A percentile compares a stretch with the other conserved stretches of the same genome.
These are phyloP conservation scores for Globisporangium okanoganense DNA, from an alignment of 352 stramenopile genomes.

Conservation along the genomic window DNA sequence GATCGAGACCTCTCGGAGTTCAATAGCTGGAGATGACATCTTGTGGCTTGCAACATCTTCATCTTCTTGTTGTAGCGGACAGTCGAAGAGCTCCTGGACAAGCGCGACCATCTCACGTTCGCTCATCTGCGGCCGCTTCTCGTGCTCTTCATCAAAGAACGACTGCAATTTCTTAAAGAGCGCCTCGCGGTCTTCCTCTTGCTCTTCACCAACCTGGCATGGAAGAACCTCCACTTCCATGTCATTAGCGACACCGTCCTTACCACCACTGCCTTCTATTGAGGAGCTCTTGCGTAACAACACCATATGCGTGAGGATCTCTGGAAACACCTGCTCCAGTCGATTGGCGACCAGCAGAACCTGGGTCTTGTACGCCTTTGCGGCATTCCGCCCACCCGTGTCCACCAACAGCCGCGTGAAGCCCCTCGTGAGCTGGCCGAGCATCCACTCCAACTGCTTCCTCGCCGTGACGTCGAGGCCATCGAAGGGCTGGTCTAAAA, in stretches of 20 bases:
- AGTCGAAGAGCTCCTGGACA: slow-evolving; percentile 38
- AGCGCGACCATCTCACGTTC: slow-evolving; percentile 29
- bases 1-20: slow-evolving; percentile 49
- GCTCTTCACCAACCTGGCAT: slow-evolving; percentile 27
- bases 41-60: neutral
- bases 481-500: slow-evolving; percentile 93
- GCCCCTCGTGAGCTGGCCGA: slow-evolving; percentile 78
- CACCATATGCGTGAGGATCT: slow-evolving; percentile 70
- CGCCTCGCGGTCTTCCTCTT: slow-evolving; percentile 9
- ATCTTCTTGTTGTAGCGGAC: neutral
- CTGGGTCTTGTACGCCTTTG: slow-evolving; percentile 85
- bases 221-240: slow-evolving; percentile 29
- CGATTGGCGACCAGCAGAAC: slow-evolving; percentile 87
- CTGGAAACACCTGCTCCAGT: slow-evolving; percentile 84
- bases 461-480: slow-evolving; percentile 87
- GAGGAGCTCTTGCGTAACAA: slow-evolving; percentile 27
- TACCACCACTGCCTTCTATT: neutral
- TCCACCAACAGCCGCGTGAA: slow-evolving; percentile 90
- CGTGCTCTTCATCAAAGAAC: slow-evolving; percentile 37
- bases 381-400: slow-evolving; percentile 73
- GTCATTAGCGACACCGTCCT: neutral
- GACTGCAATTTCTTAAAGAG: slow-evolving; percentile 33
- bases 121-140: slow-evolving; percentile 28
- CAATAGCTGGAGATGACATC: slow-evolving; percentile 18
- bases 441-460: slow-evolving; percentile 76